Conservation (phyloP, 164 flowering plant species). For the Aristolochia contorta region DNA sequence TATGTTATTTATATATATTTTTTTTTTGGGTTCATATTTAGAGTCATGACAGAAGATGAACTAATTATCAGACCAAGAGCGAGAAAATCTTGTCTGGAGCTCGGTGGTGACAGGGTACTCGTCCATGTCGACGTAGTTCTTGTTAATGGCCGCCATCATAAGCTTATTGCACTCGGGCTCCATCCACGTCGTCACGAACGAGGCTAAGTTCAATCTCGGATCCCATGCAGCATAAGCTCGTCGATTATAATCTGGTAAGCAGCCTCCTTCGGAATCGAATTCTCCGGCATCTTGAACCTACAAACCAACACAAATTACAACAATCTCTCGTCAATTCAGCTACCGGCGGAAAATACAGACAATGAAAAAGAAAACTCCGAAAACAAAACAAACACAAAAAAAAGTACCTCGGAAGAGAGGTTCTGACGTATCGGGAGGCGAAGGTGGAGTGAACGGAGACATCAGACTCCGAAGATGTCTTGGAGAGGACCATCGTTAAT, state of each 20-base stretch:
- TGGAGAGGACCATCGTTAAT: conserved; percentile 39
- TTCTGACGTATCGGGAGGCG: conserved; percentile 48
- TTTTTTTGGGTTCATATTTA: too few relatives aligned
- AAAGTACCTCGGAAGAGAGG: conserved; percentile 36
- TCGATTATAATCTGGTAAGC: conserved; percentile 54
- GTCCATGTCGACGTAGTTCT: too few relatives aligned
- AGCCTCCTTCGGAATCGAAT: conserved; percentile 56
- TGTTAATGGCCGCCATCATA: conserved; percentile 25
- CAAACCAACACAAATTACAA: neutral
- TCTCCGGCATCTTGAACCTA: conserved; percentile 51
- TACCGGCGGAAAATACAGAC: neutral
- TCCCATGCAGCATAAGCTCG: conserved; percentile 52
- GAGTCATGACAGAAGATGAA: too few relatives aligned
- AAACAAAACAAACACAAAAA: neutral
- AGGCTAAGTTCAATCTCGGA: conserved; percentile 52
- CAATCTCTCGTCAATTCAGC: neutral
- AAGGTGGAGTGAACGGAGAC: conserved; percentile 52
- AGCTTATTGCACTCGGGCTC: conserved; percentile 34
- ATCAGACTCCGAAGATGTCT: conserved; percentile 35
- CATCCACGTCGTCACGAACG: conserved; percentile 39
- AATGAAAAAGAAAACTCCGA: neutral
- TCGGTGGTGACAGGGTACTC: conserved; percentile 42
- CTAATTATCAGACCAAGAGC: too few relatives aligned
- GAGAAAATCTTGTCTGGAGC: conserved; percentile 23
- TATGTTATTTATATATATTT: too few relatives aligned